phyloP scores from a whole-genome alignment of 1,284 basidiomycete species.

The Sanguinoderma infundibulare region DNA sequence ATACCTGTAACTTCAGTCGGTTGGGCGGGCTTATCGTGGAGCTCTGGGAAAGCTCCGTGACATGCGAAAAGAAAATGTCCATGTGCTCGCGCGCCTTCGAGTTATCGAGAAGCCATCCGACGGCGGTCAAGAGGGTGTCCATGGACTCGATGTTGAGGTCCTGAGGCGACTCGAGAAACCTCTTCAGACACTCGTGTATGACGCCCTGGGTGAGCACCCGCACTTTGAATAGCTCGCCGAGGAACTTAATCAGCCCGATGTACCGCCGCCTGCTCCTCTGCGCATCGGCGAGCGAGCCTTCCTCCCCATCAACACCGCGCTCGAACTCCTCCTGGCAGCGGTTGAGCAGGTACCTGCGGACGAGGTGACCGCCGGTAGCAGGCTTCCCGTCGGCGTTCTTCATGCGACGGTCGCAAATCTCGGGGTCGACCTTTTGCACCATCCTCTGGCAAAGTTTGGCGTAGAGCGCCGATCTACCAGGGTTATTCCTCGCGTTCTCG shows the following conservation, averaged over 20 bases:
- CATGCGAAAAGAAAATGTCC: constrained; percentile 91
- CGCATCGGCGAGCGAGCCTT: constrained; percentile 51
- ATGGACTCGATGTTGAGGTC: constrained; percentile 97
- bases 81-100: constrained; percentile 84
- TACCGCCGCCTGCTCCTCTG: constrained; percentile 94
- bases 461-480: constrained; percentile 15
- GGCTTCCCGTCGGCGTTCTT: constrained; percentile 79
- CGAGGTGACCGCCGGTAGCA: constrained; percentile 88
- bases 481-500: constrained; percentile 81
- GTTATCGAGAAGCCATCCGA: constrained; percentile 83
- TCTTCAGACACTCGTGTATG: constrained; percentile 96
- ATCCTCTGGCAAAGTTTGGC: constrained; percentile 53
- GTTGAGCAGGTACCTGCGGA: constrained; percentile 71
- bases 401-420: constrained; percentile 87
- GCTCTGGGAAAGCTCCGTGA: constrained; percentile 80
- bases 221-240: constrained; percentile 97
- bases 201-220: constrained; percentile 48
- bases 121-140: constrained; percentile 89
- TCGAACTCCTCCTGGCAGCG: constrained; percentile 55
- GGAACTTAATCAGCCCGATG: constrained; percentile 96
- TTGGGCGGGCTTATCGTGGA: constrained; percentile 82
- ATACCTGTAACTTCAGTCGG: constrained; percentile 92
- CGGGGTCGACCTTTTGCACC: constrained; percentile 71
- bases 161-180: constrained; percentile 89
- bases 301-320: constrained; percentile 46